Base-by-base conservation (phyloP, 2,329 filamentous ascomycete species). In the Phyllachora maydis region DNA sequence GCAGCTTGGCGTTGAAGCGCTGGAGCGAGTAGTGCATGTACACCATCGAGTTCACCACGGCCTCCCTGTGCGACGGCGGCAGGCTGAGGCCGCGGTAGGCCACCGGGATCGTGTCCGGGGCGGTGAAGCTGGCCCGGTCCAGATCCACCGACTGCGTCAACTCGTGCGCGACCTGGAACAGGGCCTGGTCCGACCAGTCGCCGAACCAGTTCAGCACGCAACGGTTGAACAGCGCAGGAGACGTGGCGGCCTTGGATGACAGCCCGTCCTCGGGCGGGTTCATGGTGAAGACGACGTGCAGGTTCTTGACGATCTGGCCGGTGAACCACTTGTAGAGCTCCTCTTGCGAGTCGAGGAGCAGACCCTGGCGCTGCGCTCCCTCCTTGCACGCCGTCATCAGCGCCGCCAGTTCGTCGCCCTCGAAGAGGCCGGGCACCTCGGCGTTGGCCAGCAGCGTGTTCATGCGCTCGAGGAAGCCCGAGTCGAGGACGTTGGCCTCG, bases 281-380 rank as follows among this genome's bases (percentile, higher is more conserved):
- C 88, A 99, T 99, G 3, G 88, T 99, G 47, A 99, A 98, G 12
- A 99, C 88, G 22, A 99, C 88, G 40, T 99, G 88, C 19, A 99
- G 55, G 42, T 99, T 99, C 57, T 92, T 92, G 45, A 98, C 78
- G 39, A 99, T 95, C 47, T 99, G 88, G 39, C 91, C 79, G 0
- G 90, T 98, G 54, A 99, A 99, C 88, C 88, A 99, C 54, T 95
- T 95, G 62, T 98, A 98, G n/a, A 98, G 59, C 48, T 99, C 88
- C 52, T 99, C 90, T 36, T 92, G 83, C 1, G 88, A 95, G 50
- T 99, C 88, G 1, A 98, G 65, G 28, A 95, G 69, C 28, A 95
- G 61, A 22, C 88, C 88, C 54, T 98, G 88, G 31, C 83, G 74
- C 46, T 98, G 88, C 11, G 88, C 85, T 29, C 88, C 90, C 53